A percentile compares a stretch with the other conserved stretches of the same genome.
Conservation (phyloP, 306 rosid species). For the Cucumis cinereus region DNA sequence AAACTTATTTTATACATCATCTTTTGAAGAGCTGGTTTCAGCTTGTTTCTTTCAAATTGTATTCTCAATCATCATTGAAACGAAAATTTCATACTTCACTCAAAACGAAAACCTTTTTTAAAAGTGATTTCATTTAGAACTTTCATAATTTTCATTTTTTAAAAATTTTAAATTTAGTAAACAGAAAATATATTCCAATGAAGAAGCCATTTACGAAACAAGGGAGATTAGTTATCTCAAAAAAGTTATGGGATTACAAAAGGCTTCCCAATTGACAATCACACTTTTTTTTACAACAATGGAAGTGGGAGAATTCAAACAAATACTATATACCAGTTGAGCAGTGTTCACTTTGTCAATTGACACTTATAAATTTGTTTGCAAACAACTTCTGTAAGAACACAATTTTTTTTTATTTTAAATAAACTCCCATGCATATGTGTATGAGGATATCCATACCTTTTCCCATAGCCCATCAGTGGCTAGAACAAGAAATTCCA, state of each 20-base stretch:
- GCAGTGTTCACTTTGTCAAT: too few species aligned
- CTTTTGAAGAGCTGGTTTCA: not conserved
- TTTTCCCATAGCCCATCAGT: conserved; percentile 65
- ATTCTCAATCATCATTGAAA: not conserved
- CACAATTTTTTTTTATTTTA: not conserved
- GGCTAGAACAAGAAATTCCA: conserved; percentile 60
- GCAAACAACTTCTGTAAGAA: not conserved
- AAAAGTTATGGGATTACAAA: not conserved
- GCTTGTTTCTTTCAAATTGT: not conserved
- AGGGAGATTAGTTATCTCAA: not conserved
- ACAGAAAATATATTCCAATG: not conserved
- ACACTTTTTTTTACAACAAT: too few species aligned
- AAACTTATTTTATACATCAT: not conserved
- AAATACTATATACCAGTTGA: too few species aligned
- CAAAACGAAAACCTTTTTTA: not conserved
- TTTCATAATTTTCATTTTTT: not conserved
- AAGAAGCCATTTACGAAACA: not conserved
- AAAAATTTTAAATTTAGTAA: not conserved
- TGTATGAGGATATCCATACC: conserved; percentile 14
- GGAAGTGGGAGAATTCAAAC: too few species aligned
- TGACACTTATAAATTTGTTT: not conserved
- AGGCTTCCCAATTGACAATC: not conserved
- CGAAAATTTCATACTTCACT: not conserved
- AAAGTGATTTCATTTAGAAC: not conserved
- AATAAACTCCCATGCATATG: not conserved